Base-by-base conservation (phyloP, 2,329 filamentous ascomycete genomes). In the Xylaria sp. region DNA sequence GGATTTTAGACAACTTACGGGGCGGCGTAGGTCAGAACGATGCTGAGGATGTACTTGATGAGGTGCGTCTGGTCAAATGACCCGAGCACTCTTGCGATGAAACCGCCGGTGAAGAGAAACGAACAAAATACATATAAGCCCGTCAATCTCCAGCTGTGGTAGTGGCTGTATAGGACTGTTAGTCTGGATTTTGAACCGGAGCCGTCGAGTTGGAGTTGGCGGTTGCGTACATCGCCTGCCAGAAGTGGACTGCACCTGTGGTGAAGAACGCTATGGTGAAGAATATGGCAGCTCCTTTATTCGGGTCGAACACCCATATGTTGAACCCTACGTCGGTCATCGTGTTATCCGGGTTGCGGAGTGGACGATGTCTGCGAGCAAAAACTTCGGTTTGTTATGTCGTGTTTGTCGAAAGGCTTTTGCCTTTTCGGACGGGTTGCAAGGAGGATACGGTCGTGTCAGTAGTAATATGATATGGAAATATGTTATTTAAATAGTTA, bases 81-180 rank as follows among this genome's bases (percentile, higher is more conserved):
- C 1, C 83, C 83, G 15, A 80, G 72, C 62, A 78, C 67, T 15
- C 78, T 69, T 2, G 84, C 69, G 5, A 81, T 76, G 70, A 87
- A 88, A 21, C 87, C 86, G 1, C 75, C 77, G 0, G 81, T 78
- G 72, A 87, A 87, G 40, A 88, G 69, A 1, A 83, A 69, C 7
- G 80, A 79, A 44, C 82, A 84, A 72, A 85, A 80, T 8, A 84
- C 79, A 21, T 86, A 82, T 3, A 88, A 73, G 0, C 80, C 73
- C 0, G 83, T 86, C 13, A 86, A 75, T 52, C 79, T 80, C 81
- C 83, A 88, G 66, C 80, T 83, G 64, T 83, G 83, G 69, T 86
- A 85, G 55, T 76, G 81, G 44, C 84, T 86, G 11, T 29, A 33
- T 17, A 27, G 17, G 17, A 21, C 4, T 19, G 9, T 57, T 51